phyloP scores from a whole-genome alignment of 2,329 filamentous ascomycete species.

The Neonectria ditissima region DNA sequence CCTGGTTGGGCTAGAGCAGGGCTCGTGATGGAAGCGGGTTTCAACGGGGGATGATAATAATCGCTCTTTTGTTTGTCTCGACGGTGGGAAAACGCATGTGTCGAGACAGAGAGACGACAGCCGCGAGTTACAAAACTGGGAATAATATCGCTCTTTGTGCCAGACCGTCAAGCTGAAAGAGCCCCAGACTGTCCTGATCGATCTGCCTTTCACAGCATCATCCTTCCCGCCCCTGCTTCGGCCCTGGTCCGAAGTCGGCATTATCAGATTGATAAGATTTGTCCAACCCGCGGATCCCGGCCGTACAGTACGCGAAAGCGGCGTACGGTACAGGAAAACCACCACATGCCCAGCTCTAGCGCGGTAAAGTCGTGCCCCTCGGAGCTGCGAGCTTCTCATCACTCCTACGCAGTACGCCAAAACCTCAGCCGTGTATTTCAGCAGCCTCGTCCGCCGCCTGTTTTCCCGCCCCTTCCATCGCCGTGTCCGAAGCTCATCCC shows the following conservation, averaged over 20 bases:
- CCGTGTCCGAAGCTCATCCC: neutral
- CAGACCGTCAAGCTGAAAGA: neutral
- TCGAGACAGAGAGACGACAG: too few relatives aligned
- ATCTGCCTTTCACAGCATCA: neutral
- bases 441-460: neutral
- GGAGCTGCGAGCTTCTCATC: neutral
- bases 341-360: neutral
- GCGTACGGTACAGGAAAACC: neutral
- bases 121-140: too few relatives aligned
- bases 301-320: neutral
- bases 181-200: too few relatives aligned
- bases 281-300: neutral
- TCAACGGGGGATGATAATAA: neutral
- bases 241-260: constrained; percentile 26
- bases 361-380: constrained; percentile 1
- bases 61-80: neutral
- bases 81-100: neutral
- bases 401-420: neutral
- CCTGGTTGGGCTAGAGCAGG: neutral
- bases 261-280: constrained; percentile 44
- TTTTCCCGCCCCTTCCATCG: neutral
- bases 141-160: neutral
- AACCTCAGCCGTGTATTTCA: neutral
- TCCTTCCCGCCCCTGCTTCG: neutral
- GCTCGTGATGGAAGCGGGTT: neutral